phyloP scores from a whole-genome alignment of 2,329 filamentous ascomycete species.

The Hortaea werneckii region DNA sequence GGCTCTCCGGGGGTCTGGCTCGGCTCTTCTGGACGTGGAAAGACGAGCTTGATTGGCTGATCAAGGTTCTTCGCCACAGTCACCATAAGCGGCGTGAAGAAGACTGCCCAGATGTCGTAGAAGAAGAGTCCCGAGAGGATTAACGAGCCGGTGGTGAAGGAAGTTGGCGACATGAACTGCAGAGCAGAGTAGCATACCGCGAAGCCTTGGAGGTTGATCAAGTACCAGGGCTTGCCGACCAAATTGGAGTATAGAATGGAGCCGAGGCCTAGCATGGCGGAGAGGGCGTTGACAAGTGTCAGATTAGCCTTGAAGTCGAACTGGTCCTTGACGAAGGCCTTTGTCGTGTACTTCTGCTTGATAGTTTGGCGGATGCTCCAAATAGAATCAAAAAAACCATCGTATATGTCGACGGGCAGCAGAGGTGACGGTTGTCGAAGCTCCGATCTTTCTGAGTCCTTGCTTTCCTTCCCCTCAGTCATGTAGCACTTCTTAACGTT shows the following conservation, averaged over 20 bases:
- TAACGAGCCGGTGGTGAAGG: slow-evolving; percentile 69
- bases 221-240: slow-evolving; percentile 51
- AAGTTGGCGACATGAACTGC: slow-evolving; percentile 78
- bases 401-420: slow-evolving; percentile 30
- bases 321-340: slow-evolving; percentile 39
- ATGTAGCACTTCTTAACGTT: slow-evolving; percentile 24
- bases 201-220: slow-evolving; percentile 81
- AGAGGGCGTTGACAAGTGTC: slow-evolving; percentile 44
- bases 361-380: slow-evolving; percentile 42
- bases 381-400: slow-evolving; percentile 41
- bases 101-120: slow-evolving; percentile 91
- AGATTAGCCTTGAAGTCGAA: slow-evolving; percentile 40
- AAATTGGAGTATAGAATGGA: slow-evolving; percentile 56
- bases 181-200: slow-evolving; percentile 77
- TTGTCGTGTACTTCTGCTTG: slow-evolving; percentile 42
- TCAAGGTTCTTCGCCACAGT: slow-evolving; percentile 83
- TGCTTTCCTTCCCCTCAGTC: slow-evolving; percentile 9
- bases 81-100: slow-evolving; percentile 79
- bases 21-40: slow-evolving; percentile 50
- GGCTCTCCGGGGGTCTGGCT: slow-evolving; percentile 22
- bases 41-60: slow-evolving; percentile 84
- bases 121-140: slow-evolving; percentile 75
- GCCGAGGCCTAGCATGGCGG: slow-evolving; percentile 44
- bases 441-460: slow-evolving; percentile 5
- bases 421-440: not conserved